Evolutionary conservation across 305 asterid genomes (phyloP).

Genomic region (Fraxinus dipetala): DNA sequence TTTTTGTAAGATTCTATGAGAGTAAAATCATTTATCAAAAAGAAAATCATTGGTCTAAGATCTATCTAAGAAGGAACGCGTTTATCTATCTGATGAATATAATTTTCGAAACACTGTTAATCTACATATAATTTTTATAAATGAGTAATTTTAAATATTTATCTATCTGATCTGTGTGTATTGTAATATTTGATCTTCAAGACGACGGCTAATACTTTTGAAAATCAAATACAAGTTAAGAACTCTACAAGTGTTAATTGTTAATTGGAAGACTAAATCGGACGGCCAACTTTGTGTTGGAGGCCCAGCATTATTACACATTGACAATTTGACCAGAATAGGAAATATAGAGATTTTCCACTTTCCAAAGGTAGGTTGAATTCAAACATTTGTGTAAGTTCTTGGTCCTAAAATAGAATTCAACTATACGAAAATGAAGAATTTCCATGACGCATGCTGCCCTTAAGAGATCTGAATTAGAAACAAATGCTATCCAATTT

Average conservation of each 20-base stretch:
- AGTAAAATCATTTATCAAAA: too few relatives aligned
- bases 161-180: too few relatives aligned
- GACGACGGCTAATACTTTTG: too few relatives aligned
- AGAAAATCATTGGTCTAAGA: neutral
- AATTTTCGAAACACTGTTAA: neutral
- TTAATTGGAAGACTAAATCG: neutral
- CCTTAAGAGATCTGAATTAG: neutral
- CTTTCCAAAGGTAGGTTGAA: neutral
- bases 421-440: neutral
- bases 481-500: slow-evolving; percentile 23
- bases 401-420: neutral
- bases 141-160: too few relatives aligned
- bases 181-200: too few relatives aligned
- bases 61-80: neutral
- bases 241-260: neutral
- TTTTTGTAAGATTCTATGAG: too few relatives aligned
- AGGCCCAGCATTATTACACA: neutral
- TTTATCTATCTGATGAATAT: neutral
- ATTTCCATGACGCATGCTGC: slow-evolving; percentile 3
- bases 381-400: neutral
- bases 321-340: neutral
- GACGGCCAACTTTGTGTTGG: neutral
- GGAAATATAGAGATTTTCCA: neutral
- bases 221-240: neutral
- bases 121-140: too few relatives aligned